These are phyloP conservation scores for Coix lacrymajobi DNA, from an alignment of 176 grass and related monocot genomes.

Conservation along the genomic window DNA sequence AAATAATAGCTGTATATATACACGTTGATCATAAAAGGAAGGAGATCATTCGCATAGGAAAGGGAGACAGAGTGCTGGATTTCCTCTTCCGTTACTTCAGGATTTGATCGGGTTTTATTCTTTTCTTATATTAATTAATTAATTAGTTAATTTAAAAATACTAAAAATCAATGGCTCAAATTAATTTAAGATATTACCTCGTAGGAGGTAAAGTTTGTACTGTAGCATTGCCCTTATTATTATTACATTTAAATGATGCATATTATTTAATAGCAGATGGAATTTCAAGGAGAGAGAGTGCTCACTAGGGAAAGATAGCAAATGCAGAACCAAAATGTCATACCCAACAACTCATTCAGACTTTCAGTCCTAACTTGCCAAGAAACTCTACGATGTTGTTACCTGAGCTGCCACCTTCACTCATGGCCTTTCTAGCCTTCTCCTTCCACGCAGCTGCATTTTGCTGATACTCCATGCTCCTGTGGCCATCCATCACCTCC, in stretches of 20 bases:
- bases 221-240: too few relatives aligned
- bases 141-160: too few relatives aligned
- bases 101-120: too few relatives aligned
- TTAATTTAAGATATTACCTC: too few relatives aligned
- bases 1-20: too few relatives aligned
- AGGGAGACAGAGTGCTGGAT: too few relatives aligned
- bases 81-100: too few relatives aligned
- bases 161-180: too few relatives aligned
- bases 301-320: background rate
- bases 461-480: slow-evolving; percentile 20
- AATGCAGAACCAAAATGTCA: background rate
- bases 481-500: slow-evolving; percentile 26
- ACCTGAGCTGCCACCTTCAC: slow-evolving; percentile 38
- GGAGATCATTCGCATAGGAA: too few relatives aligned
- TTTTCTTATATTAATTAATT: too few relatives aligned
- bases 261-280: background rate
- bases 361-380: background rate
- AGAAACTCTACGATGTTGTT: slow-evolving; percentile 38
- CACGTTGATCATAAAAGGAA: too few relatives aligned
- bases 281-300: background rate
- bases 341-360: background rate
- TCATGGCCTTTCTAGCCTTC: slow-evolving; percentile 28
- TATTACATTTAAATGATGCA: background rate
- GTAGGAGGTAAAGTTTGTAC: too few relatives aligned
- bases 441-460: slow-evolving; percentile 29